Base-by-base conservation (phyloP, 2,329 filamentous ascomycete genomes). In the Trichoderma lentiforme region DNA sequence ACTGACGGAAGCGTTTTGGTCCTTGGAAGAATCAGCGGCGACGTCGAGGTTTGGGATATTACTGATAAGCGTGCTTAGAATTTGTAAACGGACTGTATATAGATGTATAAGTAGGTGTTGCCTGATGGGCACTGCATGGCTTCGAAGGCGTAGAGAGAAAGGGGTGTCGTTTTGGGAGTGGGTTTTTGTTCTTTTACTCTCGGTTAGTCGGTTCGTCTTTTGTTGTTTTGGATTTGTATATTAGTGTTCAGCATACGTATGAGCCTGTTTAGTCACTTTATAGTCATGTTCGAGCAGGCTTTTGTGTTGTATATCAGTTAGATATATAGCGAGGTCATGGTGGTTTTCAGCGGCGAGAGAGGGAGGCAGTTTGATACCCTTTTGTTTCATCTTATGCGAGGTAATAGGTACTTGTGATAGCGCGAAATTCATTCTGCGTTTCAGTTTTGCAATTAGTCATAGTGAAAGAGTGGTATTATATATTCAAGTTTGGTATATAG, bases 11-110 rank as follows among this genome's bases (percentile, higher is more conserved):
- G 67, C 8, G 73, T 73, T 9, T 26, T 84, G 71, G 74, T 82
- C 0, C 63, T 84, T 2, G 82, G 82, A 0, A 77, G 76, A 8
- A 80, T 82, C 74, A 78, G 79, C 9, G 81, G 81, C 1, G 73
- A 74, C 53, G 76, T 82, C 4, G 80, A 82, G 58, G 74, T 81
- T 36, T 81, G 80, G 77, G 77, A 81, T 73, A 65, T 80, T 21
- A 14, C 74, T 9, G 74, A 76, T 6, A 73, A 61, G 56, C 74
- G 64, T 24, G 30, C 7, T 26, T 68, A 51, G 64, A 58, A 28
- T 15, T 47, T 11, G 62, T 66, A 15, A 21, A 32, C 5, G 5
- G 28, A 34, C 9, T 32, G 12, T 61, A n/a, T 32, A 28, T 51
- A 14, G 32, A 69, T 51, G 58, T 47, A 61, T 62, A 36, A 26